These are phyloP conservation scores for Candida boidinii DNA, from an alignment of 805 yeast genomes.

Conservation along the genomic window DNA sequence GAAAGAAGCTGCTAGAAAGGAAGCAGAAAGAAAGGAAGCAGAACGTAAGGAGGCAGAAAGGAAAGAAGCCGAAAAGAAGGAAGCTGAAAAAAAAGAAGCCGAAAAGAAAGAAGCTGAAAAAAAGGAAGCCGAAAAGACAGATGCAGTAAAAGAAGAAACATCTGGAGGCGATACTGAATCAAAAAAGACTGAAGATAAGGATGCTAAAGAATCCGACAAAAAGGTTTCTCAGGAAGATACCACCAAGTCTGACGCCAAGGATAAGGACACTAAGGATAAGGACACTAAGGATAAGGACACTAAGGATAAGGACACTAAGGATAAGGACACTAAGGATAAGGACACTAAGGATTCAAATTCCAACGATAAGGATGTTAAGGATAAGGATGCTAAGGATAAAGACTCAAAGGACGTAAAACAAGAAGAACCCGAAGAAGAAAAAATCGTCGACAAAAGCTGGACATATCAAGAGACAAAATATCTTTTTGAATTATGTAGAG, in stretches of 20 bases:
- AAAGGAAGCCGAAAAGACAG: neutral
- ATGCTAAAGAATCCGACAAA: too few relatives aligned
- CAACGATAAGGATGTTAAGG: slow-evolving; percentile 4
- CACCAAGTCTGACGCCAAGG: too few relatives aligned
- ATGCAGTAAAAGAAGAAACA: neutral
- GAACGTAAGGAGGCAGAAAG: neutral
- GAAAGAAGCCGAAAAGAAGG: slow-evolving; percentile 1
- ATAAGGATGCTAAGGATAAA: slow-evolving; percentile 6
- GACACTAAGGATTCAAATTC: slow-evolving; percentile 7
- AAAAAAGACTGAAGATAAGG: too few relatives aligned
- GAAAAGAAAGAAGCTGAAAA: neutral
- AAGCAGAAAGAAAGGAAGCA: too few relatives aligned
- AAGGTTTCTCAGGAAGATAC: too few relatives aligned
- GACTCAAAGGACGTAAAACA: slow-evolving; percentile 18
- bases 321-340: neutral
- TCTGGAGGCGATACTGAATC: too few relatives aligned
- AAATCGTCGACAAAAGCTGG: slow-evolving; percentile 38
- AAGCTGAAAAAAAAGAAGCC: neutral
- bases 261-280: too few relatives aligned
- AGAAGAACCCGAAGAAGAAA: slow-evolving; percentile 21
- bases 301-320: neutral
- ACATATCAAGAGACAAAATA: slow-evolving; percentile 67
- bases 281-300: neutral
- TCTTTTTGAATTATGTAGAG: slow-evolving; percentile 60
- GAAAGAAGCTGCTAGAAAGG: slow-evolving; percentile 2